Base-by-base conservation (phyloP, 202 grass and related monocot genomes). In the Musa balbisiana region DNA sequence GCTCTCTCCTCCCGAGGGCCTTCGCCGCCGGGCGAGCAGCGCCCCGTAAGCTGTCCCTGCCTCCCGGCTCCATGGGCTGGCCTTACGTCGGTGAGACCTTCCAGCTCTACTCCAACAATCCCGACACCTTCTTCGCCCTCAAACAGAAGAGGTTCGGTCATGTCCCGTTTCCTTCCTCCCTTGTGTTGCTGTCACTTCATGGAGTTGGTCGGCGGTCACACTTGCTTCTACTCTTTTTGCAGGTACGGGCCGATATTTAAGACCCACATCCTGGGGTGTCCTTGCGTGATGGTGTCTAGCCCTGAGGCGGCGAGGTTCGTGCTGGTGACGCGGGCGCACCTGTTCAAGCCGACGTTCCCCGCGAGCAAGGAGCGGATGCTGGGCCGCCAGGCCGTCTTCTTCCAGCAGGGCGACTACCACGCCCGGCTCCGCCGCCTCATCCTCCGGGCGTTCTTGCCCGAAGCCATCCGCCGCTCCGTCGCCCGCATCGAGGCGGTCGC, bases 341-440 rank as follows among this genome's bases (percentile, higher is more conserved):
- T 97, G 51, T 97, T 97, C 88, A 97, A 93, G 79, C 93, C 93
- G 50, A 93, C 93, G n/a, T 97, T 89, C 83, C 93, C 93, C 24
- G 93, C 84, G 3, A 97, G 93, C 88, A 97, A 97, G 84, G 93
- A 97, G 88, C 86, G 93, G 67, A 97, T 97, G 90, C 69, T 97
- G 17, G 93, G 93, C 0, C 88, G 73, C 0, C 86, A 91, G 88
- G 93, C 93, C 63, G 93, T 97, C 86, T 97, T 97, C 88, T 97
- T 97, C 80, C 93, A 97, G 86, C 88, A 91, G 74, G 93, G 93
- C 0, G 82, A 87, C 55, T 99, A 95, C 85, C 95, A 99, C 75
- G 77, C 91, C 49, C 91, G 78, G 62, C 91, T 99, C 74, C 84
- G 95, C 51, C 91, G 89, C 19, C 74, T 99, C 56, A 87, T 99